phyloP scores from a whole-genome alignment of 2,329 filamentous ascomycete genomes.

The Furcasterigmium furcatum region DNA sequence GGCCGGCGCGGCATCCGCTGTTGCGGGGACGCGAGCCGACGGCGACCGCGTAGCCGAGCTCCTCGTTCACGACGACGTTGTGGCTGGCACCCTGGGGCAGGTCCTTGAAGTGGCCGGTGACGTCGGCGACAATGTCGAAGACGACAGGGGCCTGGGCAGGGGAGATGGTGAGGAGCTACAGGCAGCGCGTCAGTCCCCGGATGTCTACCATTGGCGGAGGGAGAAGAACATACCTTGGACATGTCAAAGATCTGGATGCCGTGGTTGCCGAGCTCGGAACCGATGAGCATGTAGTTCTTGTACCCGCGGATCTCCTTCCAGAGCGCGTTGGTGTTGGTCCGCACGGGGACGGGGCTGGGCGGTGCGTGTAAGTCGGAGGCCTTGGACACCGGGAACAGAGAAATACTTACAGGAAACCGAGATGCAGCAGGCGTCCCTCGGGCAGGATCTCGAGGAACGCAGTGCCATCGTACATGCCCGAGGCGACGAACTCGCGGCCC shows the following conservation, averaged over 20 bases:
- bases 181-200: neutral
- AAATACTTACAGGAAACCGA: slow-evolving; percentile 26
- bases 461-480: slow-evolving; percentile 31
- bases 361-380: slow-evolving; percentile 4
- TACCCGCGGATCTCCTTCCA: slow-evolving; percentile 34
- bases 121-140: slow-evolving; percentile 20
- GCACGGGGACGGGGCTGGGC: slow-evolving; percentile 17
- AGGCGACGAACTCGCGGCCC: slow-evolving; percentile 22
- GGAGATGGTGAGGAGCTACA: slow-evolving; percentile 35
- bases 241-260: slow-evolving; percentile 61
- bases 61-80: slow-evolving; percentile 46
- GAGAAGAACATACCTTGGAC: too few relatives aligned
- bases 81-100: slow-evolving; percentile 37
- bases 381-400: neutral
- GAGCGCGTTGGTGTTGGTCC: slow-evolving; percentile 6
- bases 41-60: slow-evolving; percentile 39
- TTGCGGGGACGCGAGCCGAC: slow-evolving; percentile 29
- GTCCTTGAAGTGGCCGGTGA: slow-evolving; percentile 21
- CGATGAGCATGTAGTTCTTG: slow-evolving; percentile 27
- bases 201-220: too few relatives aligned
- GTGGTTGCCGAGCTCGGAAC: slow-evolving; percentile 39
- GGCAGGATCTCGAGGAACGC: slow-evolving; percentile 39
- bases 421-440: slow-evolving; percentile 36
- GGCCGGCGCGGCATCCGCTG: slow-evolving; percentile 38
- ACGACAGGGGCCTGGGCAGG: slow-evolving; percentile 23